Percentiles rank a stretch among this genome's conserved stretches.
These are phyloP conservation scores for Ampelocalamus luodianensis DNA, from an alignment of 176 grass and related monocot genomes.

Conservation along the genomic window DNA sequence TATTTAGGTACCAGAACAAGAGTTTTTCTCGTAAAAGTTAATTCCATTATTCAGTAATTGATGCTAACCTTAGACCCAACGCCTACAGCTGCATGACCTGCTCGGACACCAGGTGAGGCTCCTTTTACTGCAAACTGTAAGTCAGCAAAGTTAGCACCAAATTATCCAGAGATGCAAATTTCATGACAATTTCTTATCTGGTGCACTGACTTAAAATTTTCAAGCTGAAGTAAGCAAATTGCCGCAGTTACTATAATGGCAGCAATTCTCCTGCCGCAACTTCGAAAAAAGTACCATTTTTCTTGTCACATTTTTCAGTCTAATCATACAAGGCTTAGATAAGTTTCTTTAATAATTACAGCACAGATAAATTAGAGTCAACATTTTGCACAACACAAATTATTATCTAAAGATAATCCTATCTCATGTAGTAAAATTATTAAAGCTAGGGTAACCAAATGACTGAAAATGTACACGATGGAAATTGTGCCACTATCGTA, in stretches of 20 bases:
- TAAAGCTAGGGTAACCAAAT: background rate
- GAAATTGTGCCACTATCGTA: background rate
- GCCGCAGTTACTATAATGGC: background rate
- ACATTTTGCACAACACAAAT: background rate
- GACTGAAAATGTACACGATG: background rate
- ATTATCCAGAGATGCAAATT: background rate
- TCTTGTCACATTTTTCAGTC: background rate
- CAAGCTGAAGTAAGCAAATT: background rate
- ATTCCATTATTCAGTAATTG: background rate
- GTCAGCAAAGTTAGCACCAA: background rate
- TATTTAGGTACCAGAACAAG: conserved; percentile 14
- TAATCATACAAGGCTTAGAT: background rate
- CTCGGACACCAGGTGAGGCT: conserved; percentile 79
- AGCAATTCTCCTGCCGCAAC: background rate
- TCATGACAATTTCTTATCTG: background rate
- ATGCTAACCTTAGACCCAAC: conserved; percentile 83
- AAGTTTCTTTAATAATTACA: background rate
- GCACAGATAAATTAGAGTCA: background rate
- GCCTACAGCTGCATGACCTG: conserved; percentile 80
- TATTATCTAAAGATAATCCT: background rate
- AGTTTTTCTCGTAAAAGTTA: background rate
- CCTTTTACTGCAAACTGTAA: conserved; percentile 78
- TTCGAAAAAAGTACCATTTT: background rate
- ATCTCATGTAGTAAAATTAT: background rate
- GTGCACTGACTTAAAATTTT: background rate